These are phyloP conservation scores for Cystofilobasidium macerans DNA, from an alignment of 768 basidiomycete species.

Conservation along the genomic window DNA sequence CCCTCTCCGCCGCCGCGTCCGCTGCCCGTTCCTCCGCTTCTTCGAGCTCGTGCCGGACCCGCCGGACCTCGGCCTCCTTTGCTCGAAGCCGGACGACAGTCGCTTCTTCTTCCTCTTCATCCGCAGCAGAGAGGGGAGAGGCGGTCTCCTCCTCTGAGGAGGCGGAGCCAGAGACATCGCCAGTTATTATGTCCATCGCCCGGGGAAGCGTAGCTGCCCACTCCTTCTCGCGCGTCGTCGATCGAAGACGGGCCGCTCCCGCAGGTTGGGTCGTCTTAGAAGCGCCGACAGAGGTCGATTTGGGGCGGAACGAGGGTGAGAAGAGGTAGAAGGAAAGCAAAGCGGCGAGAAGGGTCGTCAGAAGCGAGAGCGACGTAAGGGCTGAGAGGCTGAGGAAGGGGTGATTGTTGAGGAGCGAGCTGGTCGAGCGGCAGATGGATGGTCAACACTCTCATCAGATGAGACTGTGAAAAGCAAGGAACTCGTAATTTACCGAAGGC, in stretches of 20 bases:
- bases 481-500: not conserved
- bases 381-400: not conserved
- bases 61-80: not conserved
- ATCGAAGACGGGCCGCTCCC: not conserved
- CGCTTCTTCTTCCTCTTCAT: not conserved
- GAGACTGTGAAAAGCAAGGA: not conserved
- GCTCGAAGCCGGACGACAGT: not conserved
- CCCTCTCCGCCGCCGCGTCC: not conserved
- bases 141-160: not conserved
- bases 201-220: not conserved
- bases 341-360: not conserved
- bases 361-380: not conserved
- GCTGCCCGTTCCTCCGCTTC: not conserved
- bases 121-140: not conserved
- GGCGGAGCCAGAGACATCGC: not conserved
- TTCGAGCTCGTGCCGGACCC: not conserved
- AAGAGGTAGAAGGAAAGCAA: not conserved
- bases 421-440: not conserved
- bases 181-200: not conserved
- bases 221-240: not conserved
- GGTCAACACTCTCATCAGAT: not conserved
- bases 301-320: not conserved
- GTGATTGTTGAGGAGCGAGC: not conserved
- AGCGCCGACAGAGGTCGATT: not conserved
- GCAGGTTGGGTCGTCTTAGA: not conserved